phyloP scores from a whole-genome alignment of 1,284 basidiomycete species.

The Grifola frondosa region DNA sequence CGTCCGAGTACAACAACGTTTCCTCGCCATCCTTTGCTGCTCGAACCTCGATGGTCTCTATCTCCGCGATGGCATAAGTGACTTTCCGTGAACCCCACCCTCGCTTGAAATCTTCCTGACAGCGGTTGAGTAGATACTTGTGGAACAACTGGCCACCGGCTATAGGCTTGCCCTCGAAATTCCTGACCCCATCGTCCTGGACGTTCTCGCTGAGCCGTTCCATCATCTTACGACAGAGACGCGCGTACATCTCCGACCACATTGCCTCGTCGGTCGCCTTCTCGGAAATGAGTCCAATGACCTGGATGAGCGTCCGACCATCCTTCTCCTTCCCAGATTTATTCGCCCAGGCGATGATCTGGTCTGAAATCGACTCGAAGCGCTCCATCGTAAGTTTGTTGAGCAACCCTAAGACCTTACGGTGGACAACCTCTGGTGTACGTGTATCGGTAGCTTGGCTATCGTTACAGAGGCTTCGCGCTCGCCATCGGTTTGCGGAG shows the following conservation, averaged over 20 bases:
- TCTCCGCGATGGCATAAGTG: constrained; percentile 37
- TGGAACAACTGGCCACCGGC: constrained; percentile 88
- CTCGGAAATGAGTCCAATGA: constrained; percentile 95
- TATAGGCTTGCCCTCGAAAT: constrained; percentile 80
- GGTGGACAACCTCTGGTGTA: constrained; percentile 82
- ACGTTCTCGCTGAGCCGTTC: constrained; percentile 78
- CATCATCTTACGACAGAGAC: constrained; percentile 86
- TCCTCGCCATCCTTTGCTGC: constrained; percentile 64
- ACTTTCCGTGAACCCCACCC: constrained; percentile 79
- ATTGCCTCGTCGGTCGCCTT: constrained; percentile 88
- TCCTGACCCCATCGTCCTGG: constrained; percentile 82
- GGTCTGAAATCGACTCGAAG: constrained; percentile 83
- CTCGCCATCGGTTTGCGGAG: constrained; percentile 80
- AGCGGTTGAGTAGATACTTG: constrained; percentile 68
- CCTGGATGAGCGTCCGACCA: constrained; percentile 91
- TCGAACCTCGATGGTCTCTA: constrained; percentile 47
- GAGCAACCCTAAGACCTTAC: constrained; percentile 91
- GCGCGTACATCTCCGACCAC: constrained; percentile 97
- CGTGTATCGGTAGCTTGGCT: constrained; percentile 51
- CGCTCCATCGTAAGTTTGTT: constrained; percentile 98
- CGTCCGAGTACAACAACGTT: constrained; percentile 82
- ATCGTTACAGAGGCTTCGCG: constrained; percentile 30
- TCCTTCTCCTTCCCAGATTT: constrained; percentile 91
- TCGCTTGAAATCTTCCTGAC: constrained; percentile 86
- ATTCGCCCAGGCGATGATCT: constrained; percentile 78